Percentiles rank a stretch among this genome's conserved stretches.
phyloP scores from a whole-genome alignment of 805 yeast genomes.

The Candida sakaeoensis region DNA sequence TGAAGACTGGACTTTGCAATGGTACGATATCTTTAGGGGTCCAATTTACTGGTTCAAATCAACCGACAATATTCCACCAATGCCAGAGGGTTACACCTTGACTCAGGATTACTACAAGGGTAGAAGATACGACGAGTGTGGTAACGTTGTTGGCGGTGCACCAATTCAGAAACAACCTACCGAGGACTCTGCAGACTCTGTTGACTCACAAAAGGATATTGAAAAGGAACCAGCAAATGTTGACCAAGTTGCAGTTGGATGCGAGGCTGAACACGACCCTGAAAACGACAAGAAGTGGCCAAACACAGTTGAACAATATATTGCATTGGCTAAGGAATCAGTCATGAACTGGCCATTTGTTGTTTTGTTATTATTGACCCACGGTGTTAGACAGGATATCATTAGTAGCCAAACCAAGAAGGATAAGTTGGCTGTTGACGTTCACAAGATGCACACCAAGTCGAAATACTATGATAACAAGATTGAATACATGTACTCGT shows the following conservation, averaged over 20 bases:
- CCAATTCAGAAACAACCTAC: background rate
- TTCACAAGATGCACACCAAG: constrained; percentile 48
- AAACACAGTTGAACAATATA: constrained; percentile 32
- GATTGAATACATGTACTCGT: constrained; percentile 63
- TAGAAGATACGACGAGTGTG: constrained; percentile 37
- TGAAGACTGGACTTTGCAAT: constrained; percentile 63
- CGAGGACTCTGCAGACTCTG: constrained; percentile 8
- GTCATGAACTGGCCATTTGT: constrained; percentile 56
- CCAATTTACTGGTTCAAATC: constrained; percentile 54
- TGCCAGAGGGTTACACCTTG: constrained; percentile 54
- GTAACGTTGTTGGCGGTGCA: constrained; percentile 8
- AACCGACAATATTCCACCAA: constrained; percentile 59
- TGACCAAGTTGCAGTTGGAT: background rate
- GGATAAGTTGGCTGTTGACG: constrained; percentile 43
- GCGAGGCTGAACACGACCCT: background rate
- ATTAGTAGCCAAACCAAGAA: constrained; percentile 43
- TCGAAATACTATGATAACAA: constrained; percentile 70
- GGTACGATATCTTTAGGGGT: constrained; percentile 55
- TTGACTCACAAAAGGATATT: constrained; percentile 9
- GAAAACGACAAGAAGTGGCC: constrained; percentile 4
- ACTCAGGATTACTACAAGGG: constrained; percentile 66
- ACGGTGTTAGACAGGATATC: constrained; percentile 66
- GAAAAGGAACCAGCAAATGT: constrained; percentile 9
- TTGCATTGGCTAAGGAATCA: constrained; percentile 36
- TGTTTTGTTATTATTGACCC: constrained; percentile 45